Evolutionary conservation across 352 stramenopile genomes (phyloP).

Genomic region (Phytopythium boreale): DNA sequence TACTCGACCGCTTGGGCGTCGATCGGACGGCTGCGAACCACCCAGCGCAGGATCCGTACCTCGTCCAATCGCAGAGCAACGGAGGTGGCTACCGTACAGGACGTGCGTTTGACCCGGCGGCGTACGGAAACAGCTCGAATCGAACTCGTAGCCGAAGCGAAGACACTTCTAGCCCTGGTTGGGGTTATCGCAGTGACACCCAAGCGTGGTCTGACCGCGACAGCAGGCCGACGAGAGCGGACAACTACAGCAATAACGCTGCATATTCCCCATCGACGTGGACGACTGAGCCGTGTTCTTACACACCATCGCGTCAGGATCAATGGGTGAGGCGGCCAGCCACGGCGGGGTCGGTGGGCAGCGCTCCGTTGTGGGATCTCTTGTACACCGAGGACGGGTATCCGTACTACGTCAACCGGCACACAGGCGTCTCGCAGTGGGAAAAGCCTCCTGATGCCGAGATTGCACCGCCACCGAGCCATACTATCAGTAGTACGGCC

Average conservation of each 20-base stretch:
- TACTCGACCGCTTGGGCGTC: background rate
- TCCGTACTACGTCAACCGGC: slow-evolving; percentile 73
- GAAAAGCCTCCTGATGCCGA: slow-evolving; percentile 34
- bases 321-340: slow-evolving; percentile 1
- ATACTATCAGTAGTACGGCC: background rate
- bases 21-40: background rate
- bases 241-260: too few species aligned
- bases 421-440: slow-evolving; percentile 72
- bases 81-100: background rate
- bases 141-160: slow-evolving; percentile 1
- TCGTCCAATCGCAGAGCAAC: background rate
- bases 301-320: background rate
- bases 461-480: background rate
- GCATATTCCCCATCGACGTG: background rate
- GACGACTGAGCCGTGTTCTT: background rate
- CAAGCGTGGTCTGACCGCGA: background rate
- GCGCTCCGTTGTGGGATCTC: slow-evolving; percentile 39
- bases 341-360: slow-evolving; percentile 6
- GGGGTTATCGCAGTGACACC: background rate
- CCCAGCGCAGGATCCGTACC: background rate
- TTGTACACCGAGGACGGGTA: slow-evolving; percentile 75
- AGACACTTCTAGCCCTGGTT: background rate
- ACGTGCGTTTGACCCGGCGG: background rate
- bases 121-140: background rate
- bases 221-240: too few species aligned